Conservation (phyloP, 2,329 filamentous ascomycete genomes). For the Beauveria bassiana region DNA sequence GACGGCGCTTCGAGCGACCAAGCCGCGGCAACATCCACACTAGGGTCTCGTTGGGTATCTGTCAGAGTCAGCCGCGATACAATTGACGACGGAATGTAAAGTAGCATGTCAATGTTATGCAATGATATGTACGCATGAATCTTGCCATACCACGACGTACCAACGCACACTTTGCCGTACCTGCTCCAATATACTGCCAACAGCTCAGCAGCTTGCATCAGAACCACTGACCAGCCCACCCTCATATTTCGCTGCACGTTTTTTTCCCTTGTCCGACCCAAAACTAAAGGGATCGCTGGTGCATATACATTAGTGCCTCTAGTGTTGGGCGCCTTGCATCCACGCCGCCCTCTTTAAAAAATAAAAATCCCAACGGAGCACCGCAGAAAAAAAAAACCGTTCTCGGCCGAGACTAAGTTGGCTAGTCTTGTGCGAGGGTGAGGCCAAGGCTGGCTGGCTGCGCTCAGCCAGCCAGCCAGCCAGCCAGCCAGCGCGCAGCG, state of each 20-base stretch:
- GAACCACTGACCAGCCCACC: too few species aligned
- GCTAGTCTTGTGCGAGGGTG: slow-evolving; percentile 5
- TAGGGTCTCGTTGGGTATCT: too few species aligned
- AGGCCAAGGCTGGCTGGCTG: background rate
- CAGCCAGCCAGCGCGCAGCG: background rate
- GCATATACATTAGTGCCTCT: slow-evolving; percentile 3
- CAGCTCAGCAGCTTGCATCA: background rate
- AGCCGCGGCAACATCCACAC: too few species aligned
- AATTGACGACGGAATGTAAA: too few species aligned
- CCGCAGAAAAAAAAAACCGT: background rate
- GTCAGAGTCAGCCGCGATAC: too few species aligned
- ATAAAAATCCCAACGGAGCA: background rate
- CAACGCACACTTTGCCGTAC: too few species aligned
- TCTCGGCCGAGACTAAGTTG: slow-evolving; percentile 2
- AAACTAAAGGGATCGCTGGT: slow-evolving; percentile 8
- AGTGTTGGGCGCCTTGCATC: background rate
- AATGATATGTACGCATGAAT: too few species aligned
- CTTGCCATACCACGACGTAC: too few species aligned
- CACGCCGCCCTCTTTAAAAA: background rate
- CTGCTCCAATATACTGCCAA: background rate
- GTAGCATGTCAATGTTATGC: too few species aligned
- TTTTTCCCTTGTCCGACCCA: background rate
- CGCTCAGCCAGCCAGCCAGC: too few species aligned
- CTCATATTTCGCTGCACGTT: too few species aligned
- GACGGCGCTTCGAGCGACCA: too few species aligned